Evolutionary conservation across 2,329 filamentous ascomycete genomes (phyloP).

Genomic region (Penicillium sp.): DNA sequence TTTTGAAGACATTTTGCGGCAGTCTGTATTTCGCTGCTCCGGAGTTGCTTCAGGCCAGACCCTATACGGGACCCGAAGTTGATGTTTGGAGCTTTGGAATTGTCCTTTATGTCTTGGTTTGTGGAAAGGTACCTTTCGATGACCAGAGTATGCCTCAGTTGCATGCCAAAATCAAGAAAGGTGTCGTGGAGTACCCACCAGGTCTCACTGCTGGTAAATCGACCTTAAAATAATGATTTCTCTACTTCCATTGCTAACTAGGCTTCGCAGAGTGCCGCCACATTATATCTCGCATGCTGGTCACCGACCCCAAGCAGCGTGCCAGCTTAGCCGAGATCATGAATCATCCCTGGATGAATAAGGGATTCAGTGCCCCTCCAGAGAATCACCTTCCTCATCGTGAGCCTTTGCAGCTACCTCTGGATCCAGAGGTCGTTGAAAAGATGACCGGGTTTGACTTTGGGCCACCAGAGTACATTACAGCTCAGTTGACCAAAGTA

Average conservation of each 20-base stretch:
- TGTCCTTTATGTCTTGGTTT: conserved; percentile 93
- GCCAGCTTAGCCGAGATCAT: conserved; percentile 89
- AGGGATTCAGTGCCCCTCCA: conserved; percentile 80
- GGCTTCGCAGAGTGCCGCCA: conserved; percentile 75
- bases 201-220: conserved; percentile 83
- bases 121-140: conserved; percentile 96
- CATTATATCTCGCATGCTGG: conserved; percentile 90
- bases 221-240: neutral
- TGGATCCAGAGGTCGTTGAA: conserved; percentile 78
- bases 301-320: conserved; percentile 85
- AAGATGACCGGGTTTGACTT: conserved; percentile 99
- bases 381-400: conserved; percentile 84
- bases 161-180: conserved; percentile 98
- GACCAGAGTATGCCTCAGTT: conserved; percentile 98
- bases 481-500: conserved; percentile 74
- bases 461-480: conserved; percentile 80
- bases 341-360: conserved; percentile 92
- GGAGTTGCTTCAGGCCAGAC: conserved; percentile 86
- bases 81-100: conserved; percentile 99
- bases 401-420: conserved; percentile 78
- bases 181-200: conserved; percentile 88
- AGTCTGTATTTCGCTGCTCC: conserved; percentile 97
- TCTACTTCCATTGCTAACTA: conserved; percentile 37
- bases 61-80: conserved; percentile 94
- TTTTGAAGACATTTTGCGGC: conserved; percentile 95